Percentiles rank a stretch among this genome's conserved stretches.
phyloP scores from a whole-genome alignment of 495 filamentous ascomycete genomes.

The Trichoderma parareesei region DNA sequence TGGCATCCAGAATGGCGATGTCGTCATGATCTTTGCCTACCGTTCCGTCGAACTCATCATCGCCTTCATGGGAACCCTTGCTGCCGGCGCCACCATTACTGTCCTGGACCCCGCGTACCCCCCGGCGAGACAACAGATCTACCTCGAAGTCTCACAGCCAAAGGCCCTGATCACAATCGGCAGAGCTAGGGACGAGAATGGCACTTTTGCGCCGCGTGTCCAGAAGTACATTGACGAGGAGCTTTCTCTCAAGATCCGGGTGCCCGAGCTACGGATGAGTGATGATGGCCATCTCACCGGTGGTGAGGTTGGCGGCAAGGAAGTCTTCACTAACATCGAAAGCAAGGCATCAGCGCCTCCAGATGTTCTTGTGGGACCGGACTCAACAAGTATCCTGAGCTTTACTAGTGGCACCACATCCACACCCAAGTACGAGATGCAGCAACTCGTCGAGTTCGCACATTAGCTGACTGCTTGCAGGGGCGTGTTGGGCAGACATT shows the following conservation, averaged over 20 bases:
- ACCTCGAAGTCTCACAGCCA: constrained; percentile 81
- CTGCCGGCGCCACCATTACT: constrained; percentile 59
- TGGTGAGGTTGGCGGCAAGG: constrained; percentile 54
- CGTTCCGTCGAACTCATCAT: constrained; percentile 68
- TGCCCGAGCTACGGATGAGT: constrained; percentile 66
- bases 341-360: constrained; percentile 49
- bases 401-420: constrained; percentile 63
- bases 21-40: constrained; percentile 90
- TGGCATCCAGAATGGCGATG: constrained; percentile 72
- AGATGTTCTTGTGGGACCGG: constrained; percentile 78
- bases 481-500: constrained; percentile 86
- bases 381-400: constrained; percentile 71
- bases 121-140: constrained; percentile 78
- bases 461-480: constrained; percentile 31
- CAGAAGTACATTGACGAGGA: constrained; percentile 67
- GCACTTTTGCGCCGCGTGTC: constrained; percentile 59
- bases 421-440: constrained; percentile 1
- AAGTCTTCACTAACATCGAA: constrained; percentile 52
- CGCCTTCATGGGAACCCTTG: constrained; percentile 53
- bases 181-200: constrained; percentile 68
- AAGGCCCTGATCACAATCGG: constrained; percentile 72
- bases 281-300: constrained; percentile 70
- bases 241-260: constrained; percentile 61
- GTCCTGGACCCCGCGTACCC: constrained; percentile 90
- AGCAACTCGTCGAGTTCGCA: background rate